Conservation (phyloP, 164 flowering plant genomes). For the Euptelea pleiosperma region DNA sequence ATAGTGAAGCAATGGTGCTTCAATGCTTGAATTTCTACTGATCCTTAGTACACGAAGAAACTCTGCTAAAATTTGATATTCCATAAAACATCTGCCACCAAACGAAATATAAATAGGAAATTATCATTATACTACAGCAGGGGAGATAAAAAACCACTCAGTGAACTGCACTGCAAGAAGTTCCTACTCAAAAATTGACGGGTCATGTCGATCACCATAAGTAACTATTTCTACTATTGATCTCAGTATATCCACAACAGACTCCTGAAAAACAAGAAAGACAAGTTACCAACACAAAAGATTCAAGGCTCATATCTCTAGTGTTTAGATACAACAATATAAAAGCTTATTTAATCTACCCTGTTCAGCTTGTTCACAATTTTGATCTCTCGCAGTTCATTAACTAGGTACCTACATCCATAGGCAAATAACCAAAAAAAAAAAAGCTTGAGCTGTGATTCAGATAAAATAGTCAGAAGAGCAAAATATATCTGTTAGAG, state of each 20-base stretch:
- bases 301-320: background rate
- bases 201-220: slow-evolving; percentile 59
- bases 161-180: background rate
- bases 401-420: slow-evolving; percentile 36
- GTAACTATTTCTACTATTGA: slow-evolving; percentile 66
- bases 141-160: background rate
- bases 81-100: slow-evolving; percentile 62
- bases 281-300: background rate
- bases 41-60: slow-evolving; percentile 58
- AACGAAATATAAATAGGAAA: background rate
- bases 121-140: background rate
- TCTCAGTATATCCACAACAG: slow-evolving; percentile 50
- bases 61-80: slow-evolving; percentile 59
- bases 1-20: slow-evolving; percentile 58
- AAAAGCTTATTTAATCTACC: slow-evolving; percentile 22
- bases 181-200: slow-evolving; percentile 62
- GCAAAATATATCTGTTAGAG: background rate
- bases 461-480: background rate
- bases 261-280: slow-evolving; percentile 35
- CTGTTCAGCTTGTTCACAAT: slow-evolving; percentile 39
- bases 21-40: slow-evolving; percentile 45
- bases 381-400: slow-evolving; percentile 41
- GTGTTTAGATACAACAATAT: background rate
- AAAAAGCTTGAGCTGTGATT: background rate
- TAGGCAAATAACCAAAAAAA: slow-evolving; percentile 5